Conservation (phyloP, 768 basidiomycete species). For the Leccinum obscurum region DNA sequence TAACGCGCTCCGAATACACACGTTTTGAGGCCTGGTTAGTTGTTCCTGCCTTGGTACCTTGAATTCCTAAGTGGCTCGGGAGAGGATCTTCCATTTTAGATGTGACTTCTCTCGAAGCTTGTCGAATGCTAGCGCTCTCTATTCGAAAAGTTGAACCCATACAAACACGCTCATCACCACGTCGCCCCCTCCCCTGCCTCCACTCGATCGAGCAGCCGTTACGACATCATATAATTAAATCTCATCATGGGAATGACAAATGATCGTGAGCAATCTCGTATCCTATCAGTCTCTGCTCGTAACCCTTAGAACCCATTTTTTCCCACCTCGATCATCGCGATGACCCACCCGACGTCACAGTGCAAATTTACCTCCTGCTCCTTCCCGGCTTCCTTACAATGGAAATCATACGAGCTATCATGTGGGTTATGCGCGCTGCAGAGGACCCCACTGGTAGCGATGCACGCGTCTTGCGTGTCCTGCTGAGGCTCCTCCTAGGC, state of each 20-base stretch:
- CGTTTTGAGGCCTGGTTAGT: background rate
- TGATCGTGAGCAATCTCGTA: too few relatives aligned
- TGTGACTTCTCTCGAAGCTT: conserved; percentile 1
- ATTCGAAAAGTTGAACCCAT: background rate
- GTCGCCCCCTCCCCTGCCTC: background rate
- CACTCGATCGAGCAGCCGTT: background rate
- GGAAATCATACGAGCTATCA: conserved; percentile 1
- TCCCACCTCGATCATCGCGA: too few relatives aligned
- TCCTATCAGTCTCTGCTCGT: too few relatives aligned
- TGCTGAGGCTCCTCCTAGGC: conserved; percentile 1
- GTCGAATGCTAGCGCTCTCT: background rate
- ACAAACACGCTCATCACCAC: background rate
- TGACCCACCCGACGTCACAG: too few relatives aligned
- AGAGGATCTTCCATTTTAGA: conserved; percentile 8
- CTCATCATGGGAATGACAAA: too few relatives aligned
- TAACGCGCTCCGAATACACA: background rate
- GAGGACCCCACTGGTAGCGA: conserved; percentile 1
- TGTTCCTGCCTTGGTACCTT: background rate
- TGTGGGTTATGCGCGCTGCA: conserved; percentile 4
- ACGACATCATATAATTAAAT: too few relatives aligned
- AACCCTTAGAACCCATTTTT: too few relatives aligned
- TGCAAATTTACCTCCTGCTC: conserved; percentile 6
- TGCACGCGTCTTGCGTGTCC: background rate
- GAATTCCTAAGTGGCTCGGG: background rate
- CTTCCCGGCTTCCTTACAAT: conserved; percentile 13